Base-by-base conservation (phyloP, 257 asterid genomes). In the Lithospermum erythrorhizon region DNA sequence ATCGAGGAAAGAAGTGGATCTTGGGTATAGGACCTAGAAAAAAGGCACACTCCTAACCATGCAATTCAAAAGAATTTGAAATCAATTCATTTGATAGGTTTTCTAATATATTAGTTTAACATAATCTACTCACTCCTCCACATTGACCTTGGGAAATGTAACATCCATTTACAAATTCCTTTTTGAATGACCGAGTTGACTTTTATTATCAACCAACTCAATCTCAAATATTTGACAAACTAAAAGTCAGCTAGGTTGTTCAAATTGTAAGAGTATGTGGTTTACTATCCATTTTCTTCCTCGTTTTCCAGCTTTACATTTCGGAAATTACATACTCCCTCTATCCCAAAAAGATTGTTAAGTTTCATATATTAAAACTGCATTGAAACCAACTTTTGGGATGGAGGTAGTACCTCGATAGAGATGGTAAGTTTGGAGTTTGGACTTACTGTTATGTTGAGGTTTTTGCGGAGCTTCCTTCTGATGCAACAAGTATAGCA, bases 401-500 rank as follows among this genome's bases (percentile, higher is more conserved):
- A 41, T 14, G 5, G 49, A 14, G 49, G 49, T 14, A 13, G 49
- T 14, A 13, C 25, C 24, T 24, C 22, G 23, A 11, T 63, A 29
- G 23, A 19, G n/a, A 21, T 23, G 27, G 59, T 15, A 49, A 22
- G 41, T 21, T 21, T 41, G 67, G 52, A 55, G 41, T 21, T 21
- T 41, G 67, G 52, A 55, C 54, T 75, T 76, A 89, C 97, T 76
- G 64, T 69, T 71, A 89, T 89, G 76, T 79, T 83, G 48, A 89
- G 81, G 62, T 22, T 60, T 65, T 73, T 82, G 29, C 97, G 83
- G 29, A 89, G 97, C 71, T 86, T 86, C 71, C 69, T 68, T 73
- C 95, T 82, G 70, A 86, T 76, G 82, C 95, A 89, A 74, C 97
- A 89, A 59, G 97, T 89, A 63, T 89, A 86, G 76, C 97, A 89